Evolutionary conservation across 768 basidiomycete genomes (phyloP).

Genomic region (Jaapia argillacea): DNA sequence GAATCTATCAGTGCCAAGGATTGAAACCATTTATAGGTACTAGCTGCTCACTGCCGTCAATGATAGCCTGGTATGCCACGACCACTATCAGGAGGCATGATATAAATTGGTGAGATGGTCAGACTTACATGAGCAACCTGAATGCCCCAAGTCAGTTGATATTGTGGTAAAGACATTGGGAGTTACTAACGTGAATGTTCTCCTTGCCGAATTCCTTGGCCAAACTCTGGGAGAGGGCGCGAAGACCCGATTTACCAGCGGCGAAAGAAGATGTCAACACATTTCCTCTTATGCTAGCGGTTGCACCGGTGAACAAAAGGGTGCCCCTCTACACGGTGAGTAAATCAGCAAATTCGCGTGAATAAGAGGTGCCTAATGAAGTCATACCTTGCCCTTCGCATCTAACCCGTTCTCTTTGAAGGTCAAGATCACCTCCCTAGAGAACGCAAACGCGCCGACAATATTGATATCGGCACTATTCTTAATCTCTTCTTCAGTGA

Average conservation of each 20-base stretch:
- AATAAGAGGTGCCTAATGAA: no score
- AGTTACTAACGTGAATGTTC: slow-evolving; percentile 19
- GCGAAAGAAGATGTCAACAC: slow-evolving; percentile 27
- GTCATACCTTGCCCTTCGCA: slow-evolving; percentile 16
- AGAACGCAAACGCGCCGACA: slow-evolving; percentile 28
- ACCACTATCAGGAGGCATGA: no score
- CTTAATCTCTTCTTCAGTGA: slow-evolving; percentile 26
- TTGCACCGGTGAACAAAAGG: slow-evolving; percentile 34
- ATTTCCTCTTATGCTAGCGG: slow-evolving; percentile 30
- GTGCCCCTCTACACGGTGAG: slow-evolving; percentile 25
- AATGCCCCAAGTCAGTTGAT: no score
- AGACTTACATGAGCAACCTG: slow-evolving; percentile 58
- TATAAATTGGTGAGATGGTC: no score
- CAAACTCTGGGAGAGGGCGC: slow-evolving; percentile 23
- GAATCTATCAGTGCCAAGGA: neutral
- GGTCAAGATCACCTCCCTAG: slow-evolving; percentile 20
- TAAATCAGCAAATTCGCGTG: no score
- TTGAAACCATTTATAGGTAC: no score
- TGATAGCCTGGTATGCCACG: slow-evolving; percentile 58
- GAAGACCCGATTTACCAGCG: slow-evolving; percentile 28
- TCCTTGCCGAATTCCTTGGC: slow-evolving; percentile 21
- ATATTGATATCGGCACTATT: slow-evolving; percentile 21
- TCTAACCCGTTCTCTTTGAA: slow-evolving; percentile 23
- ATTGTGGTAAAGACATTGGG: no score
- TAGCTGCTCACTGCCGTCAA: slow-evolving; percentile 56